These are phyloP conservation scores for Termitomyces sp. DNA, from an alignment of 768 basidiomycete genomes.

Conservation along the genomic window DNA sequence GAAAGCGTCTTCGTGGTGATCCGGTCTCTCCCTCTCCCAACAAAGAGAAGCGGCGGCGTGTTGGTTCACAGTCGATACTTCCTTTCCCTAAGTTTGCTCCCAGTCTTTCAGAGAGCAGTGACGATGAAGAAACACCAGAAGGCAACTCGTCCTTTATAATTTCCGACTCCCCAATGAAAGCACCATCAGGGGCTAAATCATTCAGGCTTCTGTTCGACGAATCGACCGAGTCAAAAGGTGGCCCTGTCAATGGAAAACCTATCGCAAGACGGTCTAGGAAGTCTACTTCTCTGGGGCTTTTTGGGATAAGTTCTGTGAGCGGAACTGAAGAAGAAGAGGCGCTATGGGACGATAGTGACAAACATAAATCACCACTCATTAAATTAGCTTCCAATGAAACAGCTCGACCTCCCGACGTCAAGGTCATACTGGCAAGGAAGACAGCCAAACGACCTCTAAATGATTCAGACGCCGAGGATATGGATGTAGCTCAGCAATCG, in stretches of 20 bases:
- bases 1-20: conserved; percentile 79
- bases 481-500: conserved; percentile 8
- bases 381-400: neutral
- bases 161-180: conserved; percentile 69
- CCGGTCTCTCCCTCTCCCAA: conserved; percentile 79
- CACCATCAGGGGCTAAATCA: conserved; percentile 45
- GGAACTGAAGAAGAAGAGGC: conserved; percentile 11
- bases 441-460: conserved; percentile 42
- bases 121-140: conserved; percentile 32
- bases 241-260: conserved; percentile 3
- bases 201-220: conserved; percentile 70
- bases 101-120: conserved; percentile 23
- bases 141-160: conserved; percentile 53
- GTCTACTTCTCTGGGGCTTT: conserved; percentile 8
- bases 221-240: conserved; percentile 11
- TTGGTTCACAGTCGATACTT: conserved; percentile 35
- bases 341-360: conserved; percentile 6
- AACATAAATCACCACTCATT: conserved; percentile 2
- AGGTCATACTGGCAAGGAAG: neutral
- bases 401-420: neutral
- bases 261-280: conserved; percentile 8
- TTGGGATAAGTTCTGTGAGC: conserved; percentile 6
- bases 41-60: conserved; percentile 68
- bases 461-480: conserved; percentile 24
- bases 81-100: conserved; percentile 30